phyloP scores from a whole-genome alignment of 176 grass and related monocot species.

The Puya raimondii region DNA sequence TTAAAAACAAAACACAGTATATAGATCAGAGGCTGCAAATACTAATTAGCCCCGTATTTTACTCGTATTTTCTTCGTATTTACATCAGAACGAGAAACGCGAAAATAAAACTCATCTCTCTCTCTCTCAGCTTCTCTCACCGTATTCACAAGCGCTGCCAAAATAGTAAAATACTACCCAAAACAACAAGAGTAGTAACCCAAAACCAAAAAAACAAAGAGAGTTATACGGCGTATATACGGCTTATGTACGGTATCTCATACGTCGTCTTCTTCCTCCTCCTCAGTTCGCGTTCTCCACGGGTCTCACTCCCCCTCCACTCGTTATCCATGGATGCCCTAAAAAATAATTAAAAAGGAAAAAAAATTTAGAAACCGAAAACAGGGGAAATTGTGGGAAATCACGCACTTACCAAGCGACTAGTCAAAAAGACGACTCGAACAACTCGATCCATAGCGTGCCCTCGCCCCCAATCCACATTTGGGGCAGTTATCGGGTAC shows the following conservation, averaged over 20 bases:
- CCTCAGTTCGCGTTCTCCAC: slow-evolving; percentile 23
- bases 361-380: not conserved
- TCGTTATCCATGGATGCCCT: slow-evolving; percentile 74
- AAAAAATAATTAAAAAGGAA: not conserved
- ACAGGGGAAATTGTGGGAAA: not conserved
- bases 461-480: too few species aligned
- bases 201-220: too few species aligned
- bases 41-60: not conserved
- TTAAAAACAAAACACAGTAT: too few species aligned
- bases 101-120: not conserved
- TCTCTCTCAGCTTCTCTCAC: not conserved
- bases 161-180: not conserved
- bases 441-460: too few species aligned
- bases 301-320: slow-evolving; percentile 28
- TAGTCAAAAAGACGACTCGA: not conserved
- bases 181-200: not conserved
- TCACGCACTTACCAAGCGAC: not conserved
- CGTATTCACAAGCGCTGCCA: slow-evolving; percentile 1
- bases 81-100: not conserved
- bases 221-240: too few species aligned
- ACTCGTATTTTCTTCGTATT: not conserved
- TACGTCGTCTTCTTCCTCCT: slow-evolving; percentile 4
- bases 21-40: not conserved
- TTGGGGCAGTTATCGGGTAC: too few species aligned
- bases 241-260: not conserved